These are phyloP conservation scores for Sarocladium kiliense DNA, from an alignment of 2,329 filamentous ascomycete species.

Conservation along the genomic window DNA sequence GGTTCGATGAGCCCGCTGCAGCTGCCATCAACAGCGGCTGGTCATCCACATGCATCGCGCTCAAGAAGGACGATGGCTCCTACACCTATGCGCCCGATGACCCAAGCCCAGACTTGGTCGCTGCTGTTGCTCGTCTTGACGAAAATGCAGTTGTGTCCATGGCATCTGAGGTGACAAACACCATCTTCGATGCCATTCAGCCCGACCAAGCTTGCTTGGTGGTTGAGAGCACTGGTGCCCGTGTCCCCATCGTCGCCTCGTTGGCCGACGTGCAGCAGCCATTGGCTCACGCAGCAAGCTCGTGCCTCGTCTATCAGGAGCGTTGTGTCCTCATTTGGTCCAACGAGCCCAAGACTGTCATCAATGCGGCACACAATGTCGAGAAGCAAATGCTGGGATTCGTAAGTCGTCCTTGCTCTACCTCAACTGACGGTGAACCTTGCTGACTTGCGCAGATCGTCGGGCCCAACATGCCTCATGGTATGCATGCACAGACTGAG, in stretches of 20 bases:
- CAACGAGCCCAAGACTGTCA: constrained; percentile 16
- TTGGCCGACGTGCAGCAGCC: constrained; percentile 15
- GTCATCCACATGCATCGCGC: constrained; percentile 19
- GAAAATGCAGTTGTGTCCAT: constrained; percentile 19
- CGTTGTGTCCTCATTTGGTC: constrained; percentile 20
- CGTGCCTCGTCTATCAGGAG: constrained; percentile 18
- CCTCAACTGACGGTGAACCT: background rate
- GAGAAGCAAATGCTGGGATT: constrained; percentile 20
- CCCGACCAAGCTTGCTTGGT: constrained; percentile 15
- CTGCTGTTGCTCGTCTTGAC: constrained; percentile 17
- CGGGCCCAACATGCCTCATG: constrained; percentile 19
- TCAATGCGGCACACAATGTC: constrained; percentile 19
- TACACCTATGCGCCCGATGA: constrained; percentile 19
- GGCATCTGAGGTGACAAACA: constrained; percentile 17
- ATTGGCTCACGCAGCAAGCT: constrained; percentile 14
- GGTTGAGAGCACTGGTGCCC: constrained; percentile 17
- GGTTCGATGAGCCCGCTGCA: constrained; percentile 19
- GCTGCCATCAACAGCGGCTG: constrained; percentile 18
- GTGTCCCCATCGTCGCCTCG: constrained; percentile 17
- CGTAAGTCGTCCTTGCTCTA: constrained; percentile 15
- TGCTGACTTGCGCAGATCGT: constrained; percentile 10
- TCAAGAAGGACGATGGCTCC: constrained; percentile 16
- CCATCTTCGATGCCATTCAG: constrained; percentile 17
- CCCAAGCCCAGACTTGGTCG: constrained; percentile 16
- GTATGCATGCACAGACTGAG: constrained; percentile 17